phyloP scores from a whole-genome alignment of 1,139 yeast species.

The Pichia sp. region DNA sequence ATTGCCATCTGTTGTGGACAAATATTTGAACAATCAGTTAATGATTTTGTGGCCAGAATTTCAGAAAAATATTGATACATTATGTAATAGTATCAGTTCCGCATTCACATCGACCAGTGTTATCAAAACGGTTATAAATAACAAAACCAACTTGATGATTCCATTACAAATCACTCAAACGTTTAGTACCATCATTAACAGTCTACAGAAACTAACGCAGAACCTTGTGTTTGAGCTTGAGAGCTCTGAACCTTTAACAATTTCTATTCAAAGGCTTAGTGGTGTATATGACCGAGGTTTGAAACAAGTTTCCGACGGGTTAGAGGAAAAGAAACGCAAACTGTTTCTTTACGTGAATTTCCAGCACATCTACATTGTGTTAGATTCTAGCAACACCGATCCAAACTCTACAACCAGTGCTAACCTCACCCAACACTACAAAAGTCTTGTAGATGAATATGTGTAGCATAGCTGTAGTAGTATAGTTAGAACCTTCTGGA shows the following conservation, averaged over 20 bases:
- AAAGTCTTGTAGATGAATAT: conserved; percentile 4
- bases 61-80: conserved; percentile 66
- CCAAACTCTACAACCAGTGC: neutral
- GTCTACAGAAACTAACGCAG: conserved; percentile 53
- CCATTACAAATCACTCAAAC: conserved; percentile 75
- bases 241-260: conserved; percentile 62
- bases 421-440: conserved; percentile 9
- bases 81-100: conserved; percentile 59
- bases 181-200: conserved; percentile 68
- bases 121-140: conserved; percentile 23
- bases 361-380: conserved; percentile 43
- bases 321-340: conserved; percentile 38
- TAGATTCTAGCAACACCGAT: conserved; percentile 23
- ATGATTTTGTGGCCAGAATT: conserved; percentile 80
- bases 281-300: conserved; percentile 74
- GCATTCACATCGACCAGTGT: conserved; percentile 28
- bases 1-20: conserved; percentile 62
- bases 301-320: conserved; percentile 38
- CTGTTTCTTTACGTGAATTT: conserved; percentile 74
- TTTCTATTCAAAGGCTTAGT: conserved; percentile 59
- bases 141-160: conserved; percentile 29
- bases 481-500: too few species aligned
- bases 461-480: neutral
- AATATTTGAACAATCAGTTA: conserved; percentile 60
- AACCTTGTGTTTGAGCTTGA: conserved; percentile 26